phyloP scores from a whole-genome alignment of 306 rosid genomes.

The Delonix regia region DNA sequence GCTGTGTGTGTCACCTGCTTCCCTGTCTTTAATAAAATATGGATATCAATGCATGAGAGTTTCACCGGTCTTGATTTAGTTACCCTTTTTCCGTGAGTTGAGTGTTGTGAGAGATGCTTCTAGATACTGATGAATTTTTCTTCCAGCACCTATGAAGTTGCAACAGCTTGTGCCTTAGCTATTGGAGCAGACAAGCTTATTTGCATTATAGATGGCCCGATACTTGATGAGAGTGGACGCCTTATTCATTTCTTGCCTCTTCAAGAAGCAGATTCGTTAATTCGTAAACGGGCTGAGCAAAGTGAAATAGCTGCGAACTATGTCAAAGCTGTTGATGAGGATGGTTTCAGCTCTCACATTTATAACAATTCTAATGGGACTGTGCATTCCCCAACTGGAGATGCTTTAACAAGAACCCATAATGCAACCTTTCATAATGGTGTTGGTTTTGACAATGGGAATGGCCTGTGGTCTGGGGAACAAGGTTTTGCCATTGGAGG shows the following conservation, averaged over 20 bases:
- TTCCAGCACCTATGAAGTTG: slow-evolving; percentile 95
- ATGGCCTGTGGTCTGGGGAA: slow-evolving; percentile 78
- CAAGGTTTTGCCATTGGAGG: slow-evolving; percentile 96
- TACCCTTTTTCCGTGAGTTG: background rate
- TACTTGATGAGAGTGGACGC: slow-evolving; percentile 82
- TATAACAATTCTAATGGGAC: slow-evolving; percentile 44
- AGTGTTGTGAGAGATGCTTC: slow-evolving; percentile 28
- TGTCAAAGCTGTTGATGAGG: slow-evolving; percentile 83
- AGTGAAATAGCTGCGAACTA: slow-evolving; percentile 93
- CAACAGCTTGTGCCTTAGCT: slow-evolving; percentile 95
- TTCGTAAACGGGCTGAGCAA: slow-evolving; percentile 87
- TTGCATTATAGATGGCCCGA: slow-evolving; percentile 92
- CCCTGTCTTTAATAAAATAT: slow-evolving; percentile 5
- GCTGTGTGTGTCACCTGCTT: slow-evolving; percentile 20
- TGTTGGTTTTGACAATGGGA: slow-evolving; percentile 85
- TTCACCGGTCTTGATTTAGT: slow-evolving; percentile 24
- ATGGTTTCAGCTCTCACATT: slow-evolving; percentile 48
- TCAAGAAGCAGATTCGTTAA: slow-evolving; percentile 88
- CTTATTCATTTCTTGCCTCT: slow-evolving; percentile 82
- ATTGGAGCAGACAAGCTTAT: slow-evolving; percentile 92
- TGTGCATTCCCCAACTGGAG: slow-evolving; percentile 55
- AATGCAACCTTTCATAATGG: slow-evolving; percentile 77
- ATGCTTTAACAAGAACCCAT: slow-evolving; percentile 39
- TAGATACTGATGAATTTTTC: slow-evolving; percentile 35
- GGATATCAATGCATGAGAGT: background rate